phyloP scores from a whole-genome alignment of 2,329 filamentous ascomycete genomes.

The Scedosporium apiospermum region DNA sequence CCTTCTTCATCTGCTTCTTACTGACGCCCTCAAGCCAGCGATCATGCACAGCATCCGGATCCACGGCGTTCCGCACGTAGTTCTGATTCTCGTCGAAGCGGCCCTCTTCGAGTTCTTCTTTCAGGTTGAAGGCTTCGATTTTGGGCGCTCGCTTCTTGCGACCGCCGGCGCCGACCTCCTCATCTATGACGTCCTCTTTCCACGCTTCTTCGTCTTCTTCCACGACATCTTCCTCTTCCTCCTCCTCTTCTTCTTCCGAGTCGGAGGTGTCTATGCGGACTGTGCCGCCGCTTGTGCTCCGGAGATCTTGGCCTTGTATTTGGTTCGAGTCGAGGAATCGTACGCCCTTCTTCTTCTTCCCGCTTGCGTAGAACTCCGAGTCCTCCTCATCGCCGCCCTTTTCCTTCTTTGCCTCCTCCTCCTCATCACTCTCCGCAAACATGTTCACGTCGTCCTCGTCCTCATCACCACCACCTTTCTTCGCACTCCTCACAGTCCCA shows the following conservation, averaged over 20 bases:
- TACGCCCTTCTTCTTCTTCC: slow-evolving; percentile 56
- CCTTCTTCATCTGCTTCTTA: slow-evolving; percentile 86
- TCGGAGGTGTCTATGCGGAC: slow-evolving; percentile 39
- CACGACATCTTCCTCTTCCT: slow-evolving; percentile 59
- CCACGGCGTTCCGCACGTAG: slow-evolving; percentile 78
- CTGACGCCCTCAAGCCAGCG: slow-evolving; percentile 85
- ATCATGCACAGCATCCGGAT: slow-evolving; percentile 86
- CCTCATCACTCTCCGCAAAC: slow-evolving; percentile 48
- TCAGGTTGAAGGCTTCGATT: slow-evolving; percentile 94
- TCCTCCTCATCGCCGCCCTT: slow-evolving; percentile 9
- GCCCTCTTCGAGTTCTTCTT: slow-evolving; percentile 81
- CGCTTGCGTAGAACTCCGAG: slow-evolving; percentile 22
- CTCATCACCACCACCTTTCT: slow-evolving; percentile 25
- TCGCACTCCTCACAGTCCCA: slow-evolving; percentile 23
- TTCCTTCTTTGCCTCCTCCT: slow-evolving; percentile 18
- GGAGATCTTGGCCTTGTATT: slow-evolving; percentile 71
- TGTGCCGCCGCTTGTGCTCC: slow-evolving; percentile 65
- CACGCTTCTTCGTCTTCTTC: slow-evolving; percentile 61
- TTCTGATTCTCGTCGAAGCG: slow-evolving; percentile 87
- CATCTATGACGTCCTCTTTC: slow-evolving; percentile 68
- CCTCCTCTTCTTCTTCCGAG: slow-evolving; percentile 51
- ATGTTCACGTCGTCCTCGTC: slow-evolving; percentile 68
- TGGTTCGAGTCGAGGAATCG: slow-evolving; percentile 47
- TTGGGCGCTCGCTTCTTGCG: slow-evolving; percentile 91
- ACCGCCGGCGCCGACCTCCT: slow-evolving; percentile 81